Conservation (phyloP, 192 early-diverging fungal genomes). For the Linnemannia hyalina region DNA sequence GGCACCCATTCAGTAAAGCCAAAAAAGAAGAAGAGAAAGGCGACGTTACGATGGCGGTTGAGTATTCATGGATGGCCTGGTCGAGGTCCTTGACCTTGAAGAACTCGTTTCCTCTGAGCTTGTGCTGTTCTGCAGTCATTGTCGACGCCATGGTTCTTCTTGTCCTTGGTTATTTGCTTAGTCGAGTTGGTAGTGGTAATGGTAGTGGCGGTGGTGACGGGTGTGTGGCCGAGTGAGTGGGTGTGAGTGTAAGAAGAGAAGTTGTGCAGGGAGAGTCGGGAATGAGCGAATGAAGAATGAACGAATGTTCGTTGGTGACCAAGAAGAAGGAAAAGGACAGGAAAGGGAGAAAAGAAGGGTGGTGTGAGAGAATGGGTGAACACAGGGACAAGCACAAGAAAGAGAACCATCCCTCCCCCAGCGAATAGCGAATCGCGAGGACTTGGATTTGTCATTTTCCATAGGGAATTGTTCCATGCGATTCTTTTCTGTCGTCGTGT, state of each 20-base stretch:
- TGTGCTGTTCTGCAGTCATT: conserved; percentile 63
- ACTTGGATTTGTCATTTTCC: not conserved
- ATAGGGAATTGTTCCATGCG: not conserved
- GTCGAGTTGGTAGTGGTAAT: too few relatives aligned
- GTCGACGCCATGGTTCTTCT: conserved; percentile 21
- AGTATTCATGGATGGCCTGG: conserved; percentile 79
- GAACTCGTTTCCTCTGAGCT: conserved; percentile 70
- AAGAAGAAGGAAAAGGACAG: not conserved
- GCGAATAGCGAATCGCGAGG: not conserved
- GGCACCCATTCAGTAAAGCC: not conserved
- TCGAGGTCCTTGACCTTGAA: conserved; percentile 72
- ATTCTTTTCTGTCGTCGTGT: not conserved
- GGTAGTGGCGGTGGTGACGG: not conserved
- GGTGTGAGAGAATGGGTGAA: not conserved
- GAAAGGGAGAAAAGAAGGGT: not conserved
- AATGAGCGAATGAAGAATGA: not conserved
- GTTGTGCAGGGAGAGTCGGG: not conserved
- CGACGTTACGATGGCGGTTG: conserved; percentile 75
- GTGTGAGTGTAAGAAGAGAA: not conserved
- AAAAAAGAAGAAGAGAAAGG: not conserved
- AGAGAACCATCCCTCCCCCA: not conserved
- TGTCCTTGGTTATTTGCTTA: not conserved
- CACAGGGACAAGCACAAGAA: not conserved
- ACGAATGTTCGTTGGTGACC: not conserved
- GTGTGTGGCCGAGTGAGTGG: not conserved